Conservation (phyloP, 345 rosid species). For the Cardamine resedifolia region DNA sequence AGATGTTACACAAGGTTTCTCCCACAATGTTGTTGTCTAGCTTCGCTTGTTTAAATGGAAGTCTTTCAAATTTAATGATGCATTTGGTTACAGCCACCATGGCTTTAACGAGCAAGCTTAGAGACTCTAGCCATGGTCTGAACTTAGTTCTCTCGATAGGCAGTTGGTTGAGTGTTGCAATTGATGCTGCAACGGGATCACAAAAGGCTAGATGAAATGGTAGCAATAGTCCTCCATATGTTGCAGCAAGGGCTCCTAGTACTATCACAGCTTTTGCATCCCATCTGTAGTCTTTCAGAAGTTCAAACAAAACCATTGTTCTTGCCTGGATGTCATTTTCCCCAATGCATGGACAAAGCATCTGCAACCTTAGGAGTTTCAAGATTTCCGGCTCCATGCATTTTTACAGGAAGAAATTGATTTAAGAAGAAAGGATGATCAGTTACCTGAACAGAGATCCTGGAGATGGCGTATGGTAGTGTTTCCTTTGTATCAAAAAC, state of each 20-base stretch:
- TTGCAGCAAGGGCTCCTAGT: conserved; percentile 64
- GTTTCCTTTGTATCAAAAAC: conserved; percentile 47
- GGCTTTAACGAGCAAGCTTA: conserved; percentile 46
- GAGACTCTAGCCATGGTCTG: conserved; percentile 56
- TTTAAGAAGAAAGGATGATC: conserved; percentile 11
- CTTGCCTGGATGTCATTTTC: conserved; percentile 44
- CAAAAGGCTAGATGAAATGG: conserved; percentile 44
- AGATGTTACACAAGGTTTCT: conserved; percentile 47
- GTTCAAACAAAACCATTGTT: conserved; percentile 59
- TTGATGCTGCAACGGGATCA: conserved; percentile 56
- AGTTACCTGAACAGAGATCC: conserved; percentile 50
- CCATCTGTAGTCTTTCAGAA: conserved; percentile 64
- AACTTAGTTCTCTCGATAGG: conserved; percentile 43
- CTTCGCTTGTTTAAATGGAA: conserved; percentile 43
- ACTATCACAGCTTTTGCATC: conserved; percentile 66
- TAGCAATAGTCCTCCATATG: conserved; percentile 64
- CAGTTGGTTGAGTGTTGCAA: conserved; percentile 56
- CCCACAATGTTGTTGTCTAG: conserved; percentile 45
- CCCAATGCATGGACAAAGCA: conserved; percentile 44
- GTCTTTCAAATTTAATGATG: conserved; percentile 55
- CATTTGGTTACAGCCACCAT: conserved; percentile 59
- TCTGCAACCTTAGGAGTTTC: conserved; percentile 44
- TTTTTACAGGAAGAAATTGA: neutral
- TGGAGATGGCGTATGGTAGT: conserved; percentile 44
- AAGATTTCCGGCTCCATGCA: neutral